Evolutionary conservation across 1,284 basidiomycete genomes (phyloP).

Genomic region (Cutaneotrichosporon sp.): DNA sequence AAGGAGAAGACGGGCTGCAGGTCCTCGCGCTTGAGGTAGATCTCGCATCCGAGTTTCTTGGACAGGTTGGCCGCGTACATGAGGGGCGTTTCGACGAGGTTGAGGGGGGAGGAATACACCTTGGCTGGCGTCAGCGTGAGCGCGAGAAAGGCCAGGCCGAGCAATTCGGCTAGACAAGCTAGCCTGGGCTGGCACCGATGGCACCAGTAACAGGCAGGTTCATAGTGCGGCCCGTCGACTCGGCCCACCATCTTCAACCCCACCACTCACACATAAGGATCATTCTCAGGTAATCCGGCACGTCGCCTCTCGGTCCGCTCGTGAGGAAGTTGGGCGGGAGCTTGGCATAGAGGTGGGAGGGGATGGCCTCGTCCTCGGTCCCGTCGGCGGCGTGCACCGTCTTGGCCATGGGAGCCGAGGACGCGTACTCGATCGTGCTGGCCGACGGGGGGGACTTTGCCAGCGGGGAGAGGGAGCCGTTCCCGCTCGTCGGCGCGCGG

Average conservation of each 20-base stretch:
- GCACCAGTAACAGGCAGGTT: no score
- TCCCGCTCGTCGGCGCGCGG: background rate
- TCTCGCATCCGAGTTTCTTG: constrained; percentile 77
- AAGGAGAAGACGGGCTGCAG: constrained; percentile 98
- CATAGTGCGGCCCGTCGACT: background rate
- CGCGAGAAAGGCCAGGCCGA: background rate
- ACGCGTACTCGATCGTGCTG: constrained; percentile 51
- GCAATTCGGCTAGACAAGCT: background rate
- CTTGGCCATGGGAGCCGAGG: constrained; percentile 47
- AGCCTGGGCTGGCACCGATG: no score
- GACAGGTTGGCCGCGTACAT: constrained; percentile 84
- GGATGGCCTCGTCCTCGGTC: constrained; percentile 41
- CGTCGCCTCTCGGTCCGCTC: constrained; percentile 43
- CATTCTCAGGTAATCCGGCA: constrained; percentile 89
- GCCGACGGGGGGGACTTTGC: constrained; percentile 16
- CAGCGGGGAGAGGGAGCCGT: constrained; percentile 19
- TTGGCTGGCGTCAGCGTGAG: constrained; percentile 58
- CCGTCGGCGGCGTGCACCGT: constrained; percentile 39
- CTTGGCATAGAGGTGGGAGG: constrained; percentile 49
- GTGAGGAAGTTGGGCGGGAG: constrained; percentile 49
- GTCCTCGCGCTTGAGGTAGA: constrained; percentile 97
- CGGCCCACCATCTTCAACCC: background rate
- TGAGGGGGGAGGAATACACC: constrained; percentile 72
- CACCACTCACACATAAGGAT: constrained; percentile 67
- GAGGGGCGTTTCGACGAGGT: constrained; percentile 88